A percentile compares a stretch with the other conserved stretches of the same genome.
Evolutionary conservation across 2,329 filamentous ascomycete species (phyloP).

Genomic region (Basipetospora chlamydospora): DNA sequence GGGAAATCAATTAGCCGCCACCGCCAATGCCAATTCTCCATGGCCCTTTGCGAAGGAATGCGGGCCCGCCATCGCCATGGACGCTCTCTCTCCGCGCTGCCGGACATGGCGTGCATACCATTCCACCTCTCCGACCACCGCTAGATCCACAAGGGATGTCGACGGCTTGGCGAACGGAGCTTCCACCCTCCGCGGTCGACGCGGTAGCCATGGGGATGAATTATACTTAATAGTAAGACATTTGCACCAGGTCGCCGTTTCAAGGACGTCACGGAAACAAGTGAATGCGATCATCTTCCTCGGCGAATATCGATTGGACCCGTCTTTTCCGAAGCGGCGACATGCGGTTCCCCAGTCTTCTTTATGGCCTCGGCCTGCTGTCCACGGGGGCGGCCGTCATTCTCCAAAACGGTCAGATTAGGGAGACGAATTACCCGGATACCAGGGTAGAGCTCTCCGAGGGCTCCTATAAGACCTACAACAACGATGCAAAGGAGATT

Average conservation of each 20-base stretch:
- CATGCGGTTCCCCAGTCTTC: constrained; percentile 4
- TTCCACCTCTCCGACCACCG: constrained; percentile 3
- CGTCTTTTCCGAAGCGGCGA: too few relatives aligned
- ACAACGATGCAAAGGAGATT: constrained; percentile 35
- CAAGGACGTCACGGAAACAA: too few relatives aligned
- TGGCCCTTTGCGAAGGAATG: too few relatives aligned
- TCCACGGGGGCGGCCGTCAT: constrained; percentile 15
- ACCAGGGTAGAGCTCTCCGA: constrained; percentile 20
- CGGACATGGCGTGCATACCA: not conserved
- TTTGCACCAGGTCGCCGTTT: too few relatives aligned
- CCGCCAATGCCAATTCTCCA: too few relatives aligned
- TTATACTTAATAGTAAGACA: too few relatives aligned
- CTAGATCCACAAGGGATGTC: too few relatives aligned
- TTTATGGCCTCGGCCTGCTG: constrained; percentile 11
- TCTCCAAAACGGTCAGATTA: constrained; percentile 26
- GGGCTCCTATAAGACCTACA: constrained; percentile 27
- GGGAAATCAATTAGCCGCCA: too few relatives aligned
- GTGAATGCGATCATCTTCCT: too few relatives aligned
- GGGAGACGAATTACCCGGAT: constrained; percentile 23
- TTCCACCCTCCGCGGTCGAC: not conserved
- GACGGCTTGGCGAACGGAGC: constrained; percentile 1
- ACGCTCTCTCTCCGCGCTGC: not conserved
- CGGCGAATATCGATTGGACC: too few relatives aligned
- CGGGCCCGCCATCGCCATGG: too few relatives aligned
- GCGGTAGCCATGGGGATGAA: too few relatives aligned